Base-by-base conservation (phyloP, 1,284 basidiomycete species). In the Marasmius tenuissimus region DNA sequence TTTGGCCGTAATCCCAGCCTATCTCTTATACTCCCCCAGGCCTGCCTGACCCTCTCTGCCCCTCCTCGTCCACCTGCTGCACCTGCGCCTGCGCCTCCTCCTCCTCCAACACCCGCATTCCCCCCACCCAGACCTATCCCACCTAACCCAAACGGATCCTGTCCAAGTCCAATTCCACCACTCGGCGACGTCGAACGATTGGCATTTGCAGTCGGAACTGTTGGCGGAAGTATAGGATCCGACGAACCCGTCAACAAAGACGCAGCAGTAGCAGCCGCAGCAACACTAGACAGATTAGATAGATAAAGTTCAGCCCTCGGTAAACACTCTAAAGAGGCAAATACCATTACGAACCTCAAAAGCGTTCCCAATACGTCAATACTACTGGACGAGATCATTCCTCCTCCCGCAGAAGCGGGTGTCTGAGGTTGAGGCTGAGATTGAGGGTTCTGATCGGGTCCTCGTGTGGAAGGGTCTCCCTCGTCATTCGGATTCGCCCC, bases 291-390 rank as follows among this genome's bases (percentile, higher is more conserved):
- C 63, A 50, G 60, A 61, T 50, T 69, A 62, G 53, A 62, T 69
- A 62, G 53, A 62, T 67, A 49, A 62, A 45, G 34, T 51, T 16
- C 38, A 65, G 18, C 52, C 40, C 50, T 38, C 27, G 37, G 51
- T 3, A 37, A 55, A 52, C 49, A 47, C 12, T 27, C 27, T 27
- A 35, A 57, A 10, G 59, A 35, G 54, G 35, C n/a, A 12, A 39
- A 34, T 38, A 22, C 39, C 6, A 57, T 54, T 40, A 71, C 80
- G 52, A 67, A 89, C 88, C 89, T 91, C 33, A 91, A 75, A n/a
- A 91, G 71, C n/a, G 89, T 90, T 27, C 89, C 89, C 34, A 91
- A 75, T n/a, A 91, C 88, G 68, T 91, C 89, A 39, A 91, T 88
- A 68, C 89, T 91, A 45, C 85, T 88, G 0, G 87, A 85, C 0